Conservation (phyloP, 2,329 filamentous ascomycete species). For the Cladophialophora yegresii region DNA sequence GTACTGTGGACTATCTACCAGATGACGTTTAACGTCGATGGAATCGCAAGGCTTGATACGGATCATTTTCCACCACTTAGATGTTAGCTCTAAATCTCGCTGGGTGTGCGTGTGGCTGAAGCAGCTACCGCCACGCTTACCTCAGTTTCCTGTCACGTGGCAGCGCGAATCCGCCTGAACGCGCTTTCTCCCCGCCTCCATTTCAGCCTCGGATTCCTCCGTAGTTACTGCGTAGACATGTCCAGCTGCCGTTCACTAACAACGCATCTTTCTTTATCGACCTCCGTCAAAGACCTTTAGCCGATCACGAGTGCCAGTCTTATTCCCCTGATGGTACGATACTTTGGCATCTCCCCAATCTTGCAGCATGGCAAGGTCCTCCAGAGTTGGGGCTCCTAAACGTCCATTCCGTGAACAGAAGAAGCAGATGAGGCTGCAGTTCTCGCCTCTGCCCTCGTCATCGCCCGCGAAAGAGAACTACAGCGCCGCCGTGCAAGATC, state of each 20-base stretch:
- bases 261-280: neutral
- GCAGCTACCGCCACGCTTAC: neutral
- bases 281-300: neutral
- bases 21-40: slow-evolving; percentile 13
- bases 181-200: neutral
- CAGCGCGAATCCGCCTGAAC: neutral
- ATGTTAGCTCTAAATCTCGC: neutral
- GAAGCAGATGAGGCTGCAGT: slow-evolving; percentile 48
- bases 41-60: slow-evolving; percentile 4
- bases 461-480: slow-evolving; percentile 36
- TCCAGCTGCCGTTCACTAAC: neutral
- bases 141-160: neutral
- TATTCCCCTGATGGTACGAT: neutral
- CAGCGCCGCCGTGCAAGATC: slow-evolving; percentile 36
- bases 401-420: slow-evolving; percentile 30
- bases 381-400: slow-evolving; percentile 2
- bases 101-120: neutral
- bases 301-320: neutral
- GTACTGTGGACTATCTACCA: slow-evolving; percentile 4
- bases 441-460: slow-evolving; percentile 42
- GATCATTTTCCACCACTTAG: slow-evolving; percentile 2
- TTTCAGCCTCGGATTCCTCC: neutral
- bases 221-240: neutral
- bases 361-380: neutral
- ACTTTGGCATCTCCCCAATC: neutral